Evolutionary conservation across 2,329 filamentous ascomycete genomes (phyloP).

Genomic region (Exophiala alcalophila): DNA sequence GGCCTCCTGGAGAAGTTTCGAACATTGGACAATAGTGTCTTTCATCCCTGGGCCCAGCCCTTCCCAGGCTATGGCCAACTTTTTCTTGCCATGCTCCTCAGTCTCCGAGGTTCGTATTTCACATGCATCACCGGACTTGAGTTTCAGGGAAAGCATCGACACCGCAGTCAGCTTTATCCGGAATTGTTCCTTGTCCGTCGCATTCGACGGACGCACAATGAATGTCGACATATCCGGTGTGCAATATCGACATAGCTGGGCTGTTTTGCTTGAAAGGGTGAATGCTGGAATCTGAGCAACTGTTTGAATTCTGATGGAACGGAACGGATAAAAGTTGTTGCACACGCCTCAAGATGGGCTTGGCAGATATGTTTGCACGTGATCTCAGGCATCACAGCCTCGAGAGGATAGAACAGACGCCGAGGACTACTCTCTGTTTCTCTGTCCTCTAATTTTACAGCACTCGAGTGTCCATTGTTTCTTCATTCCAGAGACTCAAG

Average conservation of each 20-base stretch:
- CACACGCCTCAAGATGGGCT: too few relatives aligned
- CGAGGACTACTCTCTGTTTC: too few relatives aligned
- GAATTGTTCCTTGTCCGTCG: slow-evolving; percentile 57
- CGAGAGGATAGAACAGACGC: too few relatives aligned
- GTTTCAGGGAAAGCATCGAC: slow-evolving; percentile 53
- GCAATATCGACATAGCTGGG: too few relatives aligned
- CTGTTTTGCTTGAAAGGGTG: too few relatives aligned
- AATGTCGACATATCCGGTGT: slow-evolving; percentile 44
- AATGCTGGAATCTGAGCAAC: too few relatives aligned
- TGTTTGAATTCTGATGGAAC: too few relatives aligned
- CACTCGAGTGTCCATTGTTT: too few relatives aligned
- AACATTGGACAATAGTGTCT: slow-evolving; percentile 67
- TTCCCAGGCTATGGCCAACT: slow-evolving; percentile 57
- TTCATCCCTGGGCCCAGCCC: slow-evolving; percentile 59
- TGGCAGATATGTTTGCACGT: too few relatives aligned
- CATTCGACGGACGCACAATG: slow-evolving; percentile 54
- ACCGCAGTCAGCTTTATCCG: slow-evolving; percentile 57
- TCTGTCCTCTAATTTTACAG: too few relatives aligned
- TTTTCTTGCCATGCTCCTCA: slow-evolving; percentile 11
- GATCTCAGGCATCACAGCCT: too few relatives aligned
- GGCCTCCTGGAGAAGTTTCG: slow-evolving; percentile 68
- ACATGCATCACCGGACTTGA: slow-evolving; percentile 60
- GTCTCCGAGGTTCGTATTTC: slow-evolving; percentile 38
- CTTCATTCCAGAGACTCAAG: slow-evolving; percentile 22
- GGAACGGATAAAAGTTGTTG: too few relatives aligned